Base-by-base conservation (phyloP, 805 yeast species). In the Lipomyces kockii region DNA sequence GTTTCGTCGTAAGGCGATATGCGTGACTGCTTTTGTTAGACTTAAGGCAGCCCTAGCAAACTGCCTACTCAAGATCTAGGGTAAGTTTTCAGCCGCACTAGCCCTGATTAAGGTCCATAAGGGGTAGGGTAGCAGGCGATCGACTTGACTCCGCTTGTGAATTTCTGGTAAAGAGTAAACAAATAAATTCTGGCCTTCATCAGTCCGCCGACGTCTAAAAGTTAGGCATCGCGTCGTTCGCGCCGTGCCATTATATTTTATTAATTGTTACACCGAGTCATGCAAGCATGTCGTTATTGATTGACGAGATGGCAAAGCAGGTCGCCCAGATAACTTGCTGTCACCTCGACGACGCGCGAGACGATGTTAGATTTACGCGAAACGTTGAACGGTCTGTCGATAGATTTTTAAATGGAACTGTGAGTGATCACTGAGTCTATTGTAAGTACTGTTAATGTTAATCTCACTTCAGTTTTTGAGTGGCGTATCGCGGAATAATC, bases 331-430 rank as follows among this genome's bases (percentile, higher is more conserved):
- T 17, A 11, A 56, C 43, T 29, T 27, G 43, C 34, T 56, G 46
- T 20, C 17, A 4, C 17, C 12, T 56, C 12, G 22, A 29, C n/a
- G 59, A 56, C 43, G 59, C 59, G 17, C 25, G 11, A 12, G 43
- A 17, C 25, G 56, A 53, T 17, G 59, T 54, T 17, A 27, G 43
- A n/a, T 56, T 14, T 32, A 25, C 59, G 27, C 59, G 25, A 20
- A 32, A 29, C 27, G 43, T 32, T 17, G 25, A 12, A 17, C 39
- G 17, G 14, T 32, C 59, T 3, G 34, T 29, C 7, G 43, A 56
- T 6, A 17, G 59, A 20, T 56, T 27, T n/a, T 56, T 25, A 14
- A 25, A 22, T 9, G 55, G 55, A 25, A n/a, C 25, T 20, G 55
- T 52, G 34, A 7, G 55, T 52, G 17, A 43, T 43, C 3, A n/a